Evolutionary conservation across 768 basidiomycete genomes (phyloP).

Genomic region (Lactarius evosmus): DNA sequence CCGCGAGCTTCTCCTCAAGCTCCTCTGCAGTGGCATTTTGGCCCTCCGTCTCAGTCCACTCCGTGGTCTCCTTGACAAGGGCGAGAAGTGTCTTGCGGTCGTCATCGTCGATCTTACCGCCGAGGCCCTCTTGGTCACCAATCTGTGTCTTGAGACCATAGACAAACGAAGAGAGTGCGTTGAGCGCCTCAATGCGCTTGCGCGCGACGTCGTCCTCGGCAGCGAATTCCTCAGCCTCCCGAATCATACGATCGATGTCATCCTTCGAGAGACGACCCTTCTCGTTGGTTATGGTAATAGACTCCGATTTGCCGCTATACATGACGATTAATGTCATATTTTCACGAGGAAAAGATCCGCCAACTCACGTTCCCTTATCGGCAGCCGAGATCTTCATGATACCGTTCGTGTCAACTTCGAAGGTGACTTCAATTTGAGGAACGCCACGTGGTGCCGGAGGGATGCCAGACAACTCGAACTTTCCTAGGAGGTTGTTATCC

Average conservation of each 20-base stretch:
- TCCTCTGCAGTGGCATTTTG: slow-evolving; percentile 77
- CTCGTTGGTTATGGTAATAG: slow-evolving; percentile 94
- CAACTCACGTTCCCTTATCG: slow-evolving; percentile 83
- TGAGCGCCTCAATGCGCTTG: slow-evolving; percentile 83
- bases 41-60: slow-evolving; percentile 89
- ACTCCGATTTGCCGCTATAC: slow-evolving; percentile 76
- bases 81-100: slow-evolving; percentile 82
- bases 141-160: slow-evolving; percentile 88
- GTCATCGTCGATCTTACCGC: slow-evolving; percentile 77
- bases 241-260: slow-evolving; percentile 94
- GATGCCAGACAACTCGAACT: slow-evolving; percentile 90
- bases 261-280: slow-evolving; percentile 67
- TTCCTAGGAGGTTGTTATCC: slow-evolving; percentile 98
- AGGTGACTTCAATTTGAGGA: slow-evolving; percentile 95
- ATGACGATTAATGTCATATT: slow-evolving; percentile 6
- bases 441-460: slow-evolving; percentile 95
- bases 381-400: slow-evolving; percentile 92
- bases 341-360: background rate
- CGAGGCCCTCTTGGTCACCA: slow-evolving; percentile 83
- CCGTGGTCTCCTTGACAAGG: slow-evolving; percentile 81
- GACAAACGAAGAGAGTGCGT: slow-evolving; percentile 75
- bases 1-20: slow-evolving; percentile 79
- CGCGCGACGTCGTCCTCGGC: slow-evolving; percentile 72
- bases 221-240: slow-evolving; percentile 88
- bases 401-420: slow-evolving; percentile 93